Conservation (phyloP, 306 rosid genomes). For the Begonia loranthoides region DNA sequence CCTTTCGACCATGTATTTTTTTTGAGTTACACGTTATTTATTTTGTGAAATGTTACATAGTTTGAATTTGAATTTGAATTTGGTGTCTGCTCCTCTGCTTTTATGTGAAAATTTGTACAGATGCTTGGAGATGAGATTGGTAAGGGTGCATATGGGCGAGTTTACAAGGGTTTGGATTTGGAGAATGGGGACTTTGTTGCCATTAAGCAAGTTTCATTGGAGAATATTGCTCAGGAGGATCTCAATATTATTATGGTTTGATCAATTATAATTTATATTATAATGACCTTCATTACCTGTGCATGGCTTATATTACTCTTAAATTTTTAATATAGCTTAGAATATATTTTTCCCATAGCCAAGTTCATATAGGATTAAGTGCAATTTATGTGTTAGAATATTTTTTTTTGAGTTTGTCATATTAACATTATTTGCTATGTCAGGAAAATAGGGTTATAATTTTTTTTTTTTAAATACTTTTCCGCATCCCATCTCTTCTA, state of each 20-base stretch:
- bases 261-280: slow-evolving; percentile 9
- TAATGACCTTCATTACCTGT: too few relatives aligned
- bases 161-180: slow-evolving; percentile 93
- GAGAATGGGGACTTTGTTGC: slow-evolving; percentile 99
- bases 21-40: slow-evolving; percentile 1
- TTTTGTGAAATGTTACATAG: slow-evolving; percentile 1
- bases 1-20: background rate
- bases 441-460: too few relatives aligned
- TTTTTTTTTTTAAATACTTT: too few relatives aligned
- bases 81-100: background rate
- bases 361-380: too few relatives aligned
- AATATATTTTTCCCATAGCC: too few relatives aligned
- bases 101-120: slow-evolving; percentile 34
- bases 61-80: slow-evolving; percentile 10
- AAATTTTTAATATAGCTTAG: too few relatives aligned
- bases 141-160: slow-evolving; percentile 98
- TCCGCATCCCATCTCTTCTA: too few relatives aligned
- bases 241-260: slow-evolving; percentile 94
- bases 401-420: too few relatives aligned
- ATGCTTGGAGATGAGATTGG: slow-evolving; percentile 99
- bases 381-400: too few relatives aligned
- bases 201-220: slow-evolving; percentile 98
- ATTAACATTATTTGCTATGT: too few relatives aligned
- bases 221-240: slow-evolving; percentile 98
- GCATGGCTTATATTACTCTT: background rate